Conservation (phyloP, 805 yeast species). For the Saccharomycopsis fibuligera region DNA sequence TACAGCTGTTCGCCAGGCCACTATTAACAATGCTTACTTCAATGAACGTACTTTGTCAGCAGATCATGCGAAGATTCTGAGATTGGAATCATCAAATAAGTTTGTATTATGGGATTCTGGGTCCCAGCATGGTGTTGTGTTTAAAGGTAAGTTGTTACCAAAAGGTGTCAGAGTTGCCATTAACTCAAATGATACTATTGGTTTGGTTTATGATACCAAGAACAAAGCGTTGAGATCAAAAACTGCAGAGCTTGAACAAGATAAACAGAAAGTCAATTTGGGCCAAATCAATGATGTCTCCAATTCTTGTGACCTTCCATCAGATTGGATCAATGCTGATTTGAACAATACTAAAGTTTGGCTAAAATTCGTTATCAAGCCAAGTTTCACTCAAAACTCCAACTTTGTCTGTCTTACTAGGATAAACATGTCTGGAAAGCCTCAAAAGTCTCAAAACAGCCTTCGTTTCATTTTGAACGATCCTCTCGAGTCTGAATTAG, state of each 20-base stretch:
- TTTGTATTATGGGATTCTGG: slow-evolving; percentile 20
- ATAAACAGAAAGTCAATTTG: not conserved
- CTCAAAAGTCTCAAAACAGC: not conserved
- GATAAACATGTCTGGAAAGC: not conserved
- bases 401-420: slow-evolving; percentile 10
- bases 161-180: slow-evolving; percentile 15
- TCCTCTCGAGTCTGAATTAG: not conserved
- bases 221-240: not conserved
- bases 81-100: not conserved
- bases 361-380: slow-evolving; percentile 12
- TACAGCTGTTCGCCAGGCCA: not conserved
- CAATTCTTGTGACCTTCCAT: slow-evolving; percentile 2
- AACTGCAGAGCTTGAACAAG: not conserved
- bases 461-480: not conserved
- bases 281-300: not conserved
- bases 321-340: slow-evolving; percentile 9
- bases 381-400: not conserved
- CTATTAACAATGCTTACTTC: slow-evolving; percentile 13
- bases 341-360: slow-evolving; percentile 9
- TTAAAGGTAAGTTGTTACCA: slow-evolving; percentile 14
- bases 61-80: slow-evolving; percentile 13
- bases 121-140: slow-evolving; percentile 21
- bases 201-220: slow-evolving; percentile 13
- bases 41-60: slow-evolving; percentile 19
- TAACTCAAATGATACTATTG: slow-evolving; percentile 11